Evolutionary conservation across 2,329 filamentous ascomycete species (phyloP).

Genomic region (Westerdykella aurantiaca): DNA sequence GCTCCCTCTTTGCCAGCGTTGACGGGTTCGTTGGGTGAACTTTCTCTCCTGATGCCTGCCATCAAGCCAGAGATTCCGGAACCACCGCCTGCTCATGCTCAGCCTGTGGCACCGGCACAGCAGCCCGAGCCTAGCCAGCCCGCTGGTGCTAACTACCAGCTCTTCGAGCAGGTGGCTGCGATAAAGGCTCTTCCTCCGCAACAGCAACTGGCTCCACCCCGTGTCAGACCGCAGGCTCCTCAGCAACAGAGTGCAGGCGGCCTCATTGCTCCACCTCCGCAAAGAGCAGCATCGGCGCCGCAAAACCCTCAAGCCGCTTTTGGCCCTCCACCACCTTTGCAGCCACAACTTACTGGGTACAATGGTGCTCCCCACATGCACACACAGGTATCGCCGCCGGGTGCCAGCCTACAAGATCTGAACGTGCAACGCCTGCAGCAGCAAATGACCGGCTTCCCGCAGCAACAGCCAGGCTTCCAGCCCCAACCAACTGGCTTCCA

Average conservation of each 20-base stretch:
- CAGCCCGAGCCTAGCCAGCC: conserved; percentile 39
- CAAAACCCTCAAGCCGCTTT: conserved; percentile 70
- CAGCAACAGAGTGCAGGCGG: conserved; percentile 55
- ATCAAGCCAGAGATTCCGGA: conserved; percentile 30
- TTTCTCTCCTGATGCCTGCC: conserved; percentile 55
- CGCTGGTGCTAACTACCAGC: conserved; percentile 42
- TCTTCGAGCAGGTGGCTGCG: conserved; percentile 29
- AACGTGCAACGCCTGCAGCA: conserved; percentile 42
- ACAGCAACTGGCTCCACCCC: conserved; percentile 36
- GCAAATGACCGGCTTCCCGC: conserved; percentile 38
- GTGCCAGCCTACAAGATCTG: conserved; percentile 72
- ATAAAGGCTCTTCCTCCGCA: conserved; percentile 34
- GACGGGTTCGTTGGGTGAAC: conserved; percentile 64
- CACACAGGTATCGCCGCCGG: conserved; percentile 61
- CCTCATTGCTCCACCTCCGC: conserved; percentile 71
- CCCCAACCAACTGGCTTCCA: conserved; percentile 23
- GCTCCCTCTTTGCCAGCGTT: conserved; percentile 8
- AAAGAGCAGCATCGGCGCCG: conserved; percentile 79
- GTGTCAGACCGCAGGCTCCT: conserved; percentile 68
- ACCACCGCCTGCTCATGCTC: conserved; percentile 30
- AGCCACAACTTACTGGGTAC: conserved; percentile 78
- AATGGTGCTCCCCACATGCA: conserved; percentile 46
- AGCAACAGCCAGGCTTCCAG: conserved; percentile 28
- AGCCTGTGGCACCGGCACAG: conserved; percentile 35
- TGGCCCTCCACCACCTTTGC: conserved; percentile 63